Evolutionary conservation across 2,329 filamentous ascomycete species (phyloP), one percentile per base, ranked within the genome.

Genomic region (Stagonosporopsis tanaceti): DNA sequence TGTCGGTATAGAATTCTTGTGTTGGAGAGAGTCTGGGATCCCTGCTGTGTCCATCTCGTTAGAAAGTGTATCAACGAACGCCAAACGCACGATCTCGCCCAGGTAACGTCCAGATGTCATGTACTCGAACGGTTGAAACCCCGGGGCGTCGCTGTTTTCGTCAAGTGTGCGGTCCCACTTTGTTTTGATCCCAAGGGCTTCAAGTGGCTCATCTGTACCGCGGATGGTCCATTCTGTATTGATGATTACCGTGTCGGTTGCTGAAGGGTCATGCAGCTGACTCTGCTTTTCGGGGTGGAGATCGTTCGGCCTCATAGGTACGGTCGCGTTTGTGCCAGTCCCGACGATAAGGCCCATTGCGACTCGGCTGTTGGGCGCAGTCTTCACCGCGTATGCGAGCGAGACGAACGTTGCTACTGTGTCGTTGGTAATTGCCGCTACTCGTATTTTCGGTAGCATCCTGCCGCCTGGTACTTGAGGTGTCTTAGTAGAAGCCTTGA

Each of bases 171-270:
- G 76, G 67, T 95, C 91, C 91, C 91, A 94, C 34, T 78, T 78
- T 9, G 85, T 93, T 48, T 91, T 85, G 45, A 93, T 81, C 1
- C 81, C 79, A 20, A 88, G 77, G 24, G 87, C 82, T 24, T 82
- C 80, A 51, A 94, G 78, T 0, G 91, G 89, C 6, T 82, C 80
- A n/a, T 87, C 87, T 2, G 90, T 87, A 6, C 91, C 91, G 25
- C 88, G 88, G 66, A 95, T 92, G 48, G 89, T 91, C 89, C 90
- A 93, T 76, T 95, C 91, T 0, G 91, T 94, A 70, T 94, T 94
- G 61, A 94, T 87, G 4, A 91, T 85, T 14, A 93, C 88, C 63
- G 86, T 88, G n/a, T 84, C 79, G 6, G 89, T 80, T 12, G 52
- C 52, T 34, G 67, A 64, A 2, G 62, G 55, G 5, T 66, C 63